Percentiles rank a stretch among this genome's conserved stretches.
phyloP scores from a whole-genome alignment of 1,139 yeast genomes.

The Candida glucosophila region DNA sequence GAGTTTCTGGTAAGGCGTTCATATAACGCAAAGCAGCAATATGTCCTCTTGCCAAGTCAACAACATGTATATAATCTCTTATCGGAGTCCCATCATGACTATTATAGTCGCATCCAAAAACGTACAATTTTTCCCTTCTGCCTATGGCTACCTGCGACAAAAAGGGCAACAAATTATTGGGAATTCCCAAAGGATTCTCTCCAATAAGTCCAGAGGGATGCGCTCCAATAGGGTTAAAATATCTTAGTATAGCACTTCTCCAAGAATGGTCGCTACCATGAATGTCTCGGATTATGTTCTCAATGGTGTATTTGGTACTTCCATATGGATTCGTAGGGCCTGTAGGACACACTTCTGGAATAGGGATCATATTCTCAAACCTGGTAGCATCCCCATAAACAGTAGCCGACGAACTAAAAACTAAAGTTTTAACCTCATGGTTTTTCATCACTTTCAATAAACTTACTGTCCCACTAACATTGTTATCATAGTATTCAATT shows the following conservation, averaged over 20 bases:
- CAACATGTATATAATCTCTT: constrained; percentile 75
- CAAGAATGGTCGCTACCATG: constrained; percentile 38
- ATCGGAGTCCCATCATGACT: constrained; percentile 77
- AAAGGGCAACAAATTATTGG: constrained; percentile 68
- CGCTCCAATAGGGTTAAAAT: constrained; percentile 81
- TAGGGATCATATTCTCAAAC: constrained; percentile 66
- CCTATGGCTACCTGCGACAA: constrained; percentile 76
- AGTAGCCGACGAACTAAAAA: constrained; percentile 75
- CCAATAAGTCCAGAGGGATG: constrained; percentile 77
- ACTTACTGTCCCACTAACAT: constrained; percentile 57
- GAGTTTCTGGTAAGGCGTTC: constrained; percentile 21
- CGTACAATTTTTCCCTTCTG: constrained; percentile 52
- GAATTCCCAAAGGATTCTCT: constrained; percentile 73
- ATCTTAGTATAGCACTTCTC: constrained; percentile 63
- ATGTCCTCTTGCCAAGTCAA: constrained; percentile 78
- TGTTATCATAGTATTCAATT: constrained; percentile 61
- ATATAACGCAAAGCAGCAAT: constrained; percentile 62
- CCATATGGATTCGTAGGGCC: constrained; percentile 79
- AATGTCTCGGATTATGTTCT: constrained; percentile 52
- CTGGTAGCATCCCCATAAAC: constrained; percentile 81
- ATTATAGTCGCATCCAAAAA: constrained; percentile 63
- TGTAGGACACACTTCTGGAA: constrained; percentile 71
- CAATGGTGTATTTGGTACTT: constrained; percentile 59
- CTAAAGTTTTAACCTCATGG: constrained; percentile 46
- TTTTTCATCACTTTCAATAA: constrained; percentile 47